Conservation (phyloP, 768 basidiomycete genomes). For the Leccinum broughii region DNA sequence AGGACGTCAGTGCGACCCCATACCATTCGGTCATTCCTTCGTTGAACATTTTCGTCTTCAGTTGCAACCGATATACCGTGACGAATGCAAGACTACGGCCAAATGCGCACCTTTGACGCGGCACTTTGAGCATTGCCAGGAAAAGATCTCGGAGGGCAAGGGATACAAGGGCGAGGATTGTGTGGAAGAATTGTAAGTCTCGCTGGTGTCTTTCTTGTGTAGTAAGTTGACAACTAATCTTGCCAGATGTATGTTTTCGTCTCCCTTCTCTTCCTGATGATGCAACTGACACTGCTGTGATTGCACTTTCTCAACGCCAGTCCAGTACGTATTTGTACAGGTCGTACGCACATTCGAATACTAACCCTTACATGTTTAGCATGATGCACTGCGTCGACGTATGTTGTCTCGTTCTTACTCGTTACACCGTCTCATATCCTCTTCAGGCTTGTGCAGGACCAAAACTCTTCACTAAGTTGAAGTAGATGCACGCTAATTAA, state of each 20-base stretch:
- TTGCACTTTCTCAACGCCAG: slow-evolving; percentile 29
- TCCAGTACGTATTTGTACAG: slow-evolving; percentile 60
- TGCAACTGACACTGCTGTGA: slow-evolving; percentile 10
- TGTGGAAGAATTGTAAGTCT: slow-evolving; percentile 81
- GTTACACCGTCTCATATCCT: slow-evolving; percentile 6
- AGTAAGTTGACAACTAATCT: not conserved
- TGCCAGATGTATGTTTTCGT: slow-evolving; percentile 27
- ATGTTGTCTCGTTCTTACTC: slow-evolving; percentile 31
- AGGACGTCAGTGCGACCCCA: slow-evolving; percentile 63
- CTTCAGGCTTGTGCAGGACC: slow-evolving; percentile 60
- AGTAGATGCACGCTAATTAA: slow-evolving; percentile 17
- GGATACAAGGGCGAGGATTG: slow-evolving; percentile 92
- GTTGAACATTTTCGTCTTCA: not conserved
- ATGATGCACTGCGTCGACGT: slow-evolving; percentile 95
- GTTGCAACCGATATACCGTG: slow-evolving; percentile 69
- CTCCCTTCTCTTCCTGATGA: not conserved
- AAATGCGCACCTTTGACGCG: slow-evolving; percentile 69
- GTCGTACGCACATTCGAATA: not conserved
- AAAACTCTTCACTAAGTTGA: slow-evolving; percentile 79
- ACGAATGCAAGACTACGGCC: slow-evolving; percentile 67
- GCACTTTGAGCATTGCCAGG: slow-evolving; percentile 90
- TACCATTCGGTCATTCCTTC: not conserved
- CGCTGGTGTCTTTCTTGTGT: not conserved
- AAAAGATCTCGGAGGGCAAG: slow-evolving; percentile 79
- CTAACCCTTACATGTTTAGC: slow-evolving; percentile 37